These are phyloP conservation scores for Phytophthora kernoviae DNA, from an alignment of 352 stramenopile species.

Conservation along the genomic window DNA sequence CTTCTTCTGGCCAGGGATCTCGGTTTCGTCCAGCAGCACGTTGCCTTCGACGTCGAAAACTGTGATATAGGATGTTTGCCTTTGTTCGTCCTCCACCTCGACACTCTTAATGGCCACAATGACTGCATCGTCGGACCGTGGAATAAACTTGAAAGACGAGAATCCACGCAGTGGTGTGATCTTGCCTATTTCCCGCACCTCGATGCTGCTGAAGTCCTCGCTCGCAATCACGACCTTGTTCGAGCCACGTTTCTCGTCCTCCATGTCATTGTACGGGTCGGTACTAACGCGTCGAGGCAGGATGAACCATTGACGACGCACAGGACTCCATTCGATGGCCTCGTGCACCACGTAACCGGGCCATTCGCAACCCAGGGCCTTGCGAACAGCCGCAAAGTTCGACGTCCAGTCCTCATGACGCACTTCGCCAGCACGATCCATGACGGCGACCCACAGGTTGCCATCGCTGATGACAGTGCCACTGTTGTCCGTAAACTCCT, in stretches of 20 bases:
- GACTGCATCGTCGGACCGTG: constrained; percentile 86
- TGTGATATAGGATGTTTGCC: constrained; percentile 93
- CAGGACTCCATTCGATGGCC: constrained; percentile 95
- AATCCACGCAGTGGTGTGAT: constrained; percentile 90
- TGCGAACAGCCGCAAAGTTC: constrained; percentile 93
- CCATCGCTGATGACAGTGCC: constrained; percentile 94
- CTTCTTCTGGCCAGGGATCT: constrained; percentile 91
- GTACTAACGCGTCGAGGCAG: constrained; percentile 95
- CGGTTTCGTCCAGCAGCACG: constrained; percentile 90
- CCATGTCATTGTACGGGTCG: constrained; percentile 95
- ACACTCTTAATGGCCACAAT: constrained; percentile 95
- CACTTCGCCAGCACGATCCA: constrained; percentile 83
- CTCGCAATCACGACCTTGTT: constrained; percentile 91
- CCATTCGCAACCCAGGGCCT: constrained; percentile 87
- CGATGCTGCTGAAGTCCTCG: constrained; percentile 88
- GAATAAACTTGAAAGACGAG: constrained; percentile 95
- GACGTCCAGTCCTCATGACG: constrained; percentile 94
- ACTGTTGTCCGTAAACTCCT: constrained; percentile 93
- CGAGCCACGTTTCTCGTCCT: constrained; percentile 93
- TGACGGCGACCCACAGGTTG: constrained; percentile 97
- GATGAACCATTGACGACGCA: constrained; percentile 97
- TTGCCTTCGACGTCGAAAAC: constrained; percentile 93
- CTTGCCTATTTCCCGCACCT: constrained; percentile 82
- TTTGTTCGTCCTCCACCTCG: constrained; percentile 89
- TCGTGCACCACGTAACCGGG: constrained; percentile 98